Conservation (phyloP, 805 yeast genomes). For the Yarrowia sp. region DNA sequence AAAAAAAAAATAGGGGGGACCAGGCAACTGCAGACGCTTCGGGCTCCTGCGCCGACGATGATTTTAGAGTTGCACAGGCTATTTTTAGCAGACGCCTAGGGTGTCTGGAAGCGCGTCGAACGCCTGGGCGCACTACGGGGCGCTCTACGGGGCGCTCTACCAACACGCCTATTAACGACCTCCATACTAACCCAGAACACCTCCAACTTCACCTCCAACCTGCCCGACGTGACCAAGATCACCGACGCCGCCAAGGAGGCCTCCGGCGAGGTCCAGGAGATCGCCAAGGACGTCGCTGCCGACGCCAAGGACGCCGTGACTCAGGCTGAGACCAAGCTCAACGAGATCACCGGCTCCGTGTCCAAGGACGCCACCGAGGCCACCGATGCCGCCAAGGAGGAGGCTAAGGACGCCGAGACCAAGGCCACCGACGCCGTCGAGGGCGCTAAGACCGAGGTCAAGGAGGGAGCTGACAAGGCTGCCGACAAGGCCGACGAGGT, state of each 20-base stretch:
- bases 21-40: background rate
- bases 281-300: constrained; percentile 25
- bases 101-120: constrained; percentile 8
- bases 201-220: constrained; percentile 20
- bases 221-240: constrained; percentile 1
- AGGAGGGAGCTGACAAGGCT: constrained; percentile 27
- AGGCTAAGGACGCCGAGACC: constrained; percentile 25
- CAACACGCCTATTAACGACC: background rate
- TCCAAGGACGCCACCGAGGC: constrained; percentile 25
- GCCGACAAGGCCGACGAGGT: constrained; percentile 31
- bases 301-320: constrained; percentile 27
- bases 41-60: constrained; percentile 9
- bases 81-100: background rate
- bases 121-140: background rate
- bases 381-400: constrained; percentile 29
- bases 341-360: constrained; percentile 17
- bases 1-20: constrained; percentile 18
- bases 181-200: constrained; percentile 22
- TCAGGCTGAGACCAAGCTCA: constrained; percentile 27
- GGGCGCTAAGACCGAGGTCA: constrained; percentile 28
- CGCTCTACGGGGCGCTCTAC: background rate
- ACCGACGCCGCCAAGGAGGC: constrained; percentile 26
- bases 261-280: constrained; percentile 24
- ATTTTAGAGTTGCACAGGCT: background rate
- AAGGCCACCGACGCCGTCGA: constrained; percentile 29